These are phyloP conservation scores for Cladosporium cucumerinum DNA, from an alignment of 2,329 filamentous ascomycete genomes.

Conservation along the genomic window DNA sequence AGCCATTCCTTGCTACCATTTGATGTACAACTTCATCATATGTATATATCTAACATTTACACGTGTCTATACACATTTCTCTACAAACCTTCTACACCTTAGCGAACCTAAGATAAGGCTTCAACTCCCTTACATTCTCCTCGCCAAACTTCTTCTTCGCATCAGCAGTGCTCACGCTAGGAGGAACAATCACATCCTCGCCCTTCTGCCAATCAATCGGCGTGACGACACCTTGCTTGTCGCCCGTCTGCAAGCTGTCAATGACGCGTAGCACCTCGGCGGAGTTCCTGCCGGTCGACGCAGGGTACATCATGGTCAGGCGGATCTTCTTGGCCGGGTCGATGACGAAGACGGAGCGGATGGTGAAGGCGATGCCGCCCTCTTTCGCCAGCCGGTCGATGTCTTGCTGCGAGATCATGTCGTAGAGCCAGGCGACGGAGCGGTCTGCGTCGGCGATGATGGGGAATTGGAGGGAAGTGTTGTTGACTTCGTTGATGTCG, in stretches of 20 bases:
- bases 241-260: slow-evolving; percentile 62
- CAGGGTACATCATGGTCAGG: slow-evolving; percentile 87
- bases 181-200: slow-evolving; percentile 90
- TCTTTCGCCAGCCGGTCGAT: slow-evolving; percentile 35
- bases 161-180: slow-evolving; percentile 75
- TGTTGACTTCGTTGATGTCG: slow-evolving; percentile 57
- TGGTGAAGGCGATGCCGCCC: slow-evolving; percentile 74
- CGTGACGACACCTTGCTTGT: slow-evolving; percentile 67
- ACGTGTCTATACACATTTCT: background rate
- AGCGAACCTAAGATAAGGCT: slow-evolving; percentile 71
- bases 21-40: background rate
- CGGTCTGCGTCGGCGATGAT: slow-evolving; percentile 51
- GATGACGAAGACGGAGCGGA: slow-evolving; percentile 92
- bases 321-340: slow-evolving; percentile 92
- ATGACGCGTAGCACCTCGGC: slow-evolving; percentile 57
- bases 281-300: slow-evolving; percentile 70
- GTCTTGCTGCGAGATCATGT: slow-evolving; percentile 43
- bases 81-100: slow-evolving; percentile 28
- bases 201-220: slow-evolving; percentile 88
- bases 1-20: background rate
- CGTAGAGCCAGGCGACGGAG: slow-evolving; percentile 48
- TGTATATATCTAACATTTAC: background rate
- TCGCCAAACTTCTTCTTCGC: slow-evolving; percentile 85
- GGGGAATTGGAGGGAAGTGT: slow-evolving; percentile 46
- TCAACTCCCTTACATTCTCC: slow-evolving; percentile 52